Evolutionary conservation across 2,329 filamentous ascomycete species (phyloP).

Genomic region (Ophiostoma sp.): DNA sequence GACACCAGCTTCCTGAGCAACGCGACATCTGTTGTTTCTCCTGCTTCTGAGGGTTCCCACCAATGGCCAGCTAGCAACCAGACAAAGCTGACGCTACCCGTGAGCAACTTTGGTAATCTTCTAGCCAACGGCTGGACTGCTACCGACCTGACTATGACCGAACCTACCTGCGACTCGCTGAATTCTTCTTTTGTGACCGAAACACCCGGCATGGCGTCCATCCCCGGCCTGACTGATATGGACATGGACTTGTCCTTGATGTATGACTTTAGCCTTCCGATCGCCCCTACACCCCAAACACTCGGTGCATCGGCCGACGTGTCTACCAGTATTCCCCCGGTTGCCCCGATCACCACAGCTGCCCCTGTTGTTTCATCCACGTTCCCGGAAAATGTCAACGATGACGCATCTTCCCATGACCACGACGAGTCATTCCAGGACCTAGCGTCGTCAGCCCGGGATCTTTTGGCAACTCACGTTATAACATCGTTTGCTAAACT

Average conservation of each 20-base stretch:
- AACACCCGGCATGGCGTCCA: background rate
- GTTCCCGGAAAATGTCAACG: background rate
- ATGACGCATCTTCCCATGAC: background rate
- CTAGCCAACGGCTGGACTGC: conserved; percentile 29
- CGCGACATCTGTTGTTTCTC: conserved; percentile 40
- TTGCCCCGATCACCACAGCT: background rate
- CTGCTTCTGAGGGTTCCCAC: conserved; percentile 41
- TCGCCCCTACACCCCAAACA: background rate
- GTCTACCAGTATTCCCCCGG: background rate
- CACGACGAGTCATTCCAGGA: conserved; percentile 24
- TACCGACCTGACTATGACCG: background rate
- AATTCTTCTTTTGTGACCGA: background rate
- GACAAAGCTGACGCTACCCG: conserved; percentile 42
- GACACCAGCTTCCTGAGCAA: conserved; percentile 31
- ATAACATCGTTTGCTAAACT: conserved; percentile 42
- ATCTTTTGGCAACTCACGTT: conserved; percentile 43
- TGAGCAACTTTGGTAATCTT: conserved; percentile 32
- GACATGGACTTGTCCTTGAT: background rate
- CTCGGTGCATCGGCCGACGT: background rate
- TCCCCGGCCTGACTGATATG: background rate
- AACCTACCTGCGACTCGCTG: background rate
- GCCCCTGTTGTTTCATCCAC: background rate
- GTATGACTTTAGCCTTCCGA: background rate
- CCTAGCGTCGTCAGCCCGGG: conserved; percentile 42
- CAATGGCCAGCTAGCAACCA: conserved; percentile 37